Conservation (phyloP, 768 basidiomycete genomes). For the Hirschioporus abietinus region DNA sequence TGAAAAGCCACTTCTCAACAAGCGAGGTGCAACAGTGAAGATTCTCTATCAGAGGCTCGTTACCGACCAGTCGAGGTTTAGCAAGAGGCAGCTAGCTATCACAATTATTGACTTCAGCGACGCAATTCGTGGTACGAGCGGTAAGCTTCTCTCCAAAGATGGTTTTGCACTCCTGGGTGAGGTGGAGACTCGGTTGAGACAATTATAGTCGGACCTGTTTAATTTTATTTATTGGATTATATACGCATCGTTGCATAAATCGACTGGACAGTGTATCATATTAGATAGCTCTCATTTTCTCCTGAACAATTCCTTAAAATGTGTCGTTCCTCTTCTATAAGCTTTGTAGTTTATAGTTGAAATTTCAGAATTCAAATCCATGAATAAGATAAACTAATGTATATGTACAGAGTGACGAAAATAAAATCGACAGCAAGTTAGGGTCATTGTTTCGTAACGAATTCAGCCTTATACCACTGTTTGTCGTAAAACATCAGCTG, state of each 20-base stretch:
- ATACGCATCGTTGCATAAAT: conserved; percentile 2
- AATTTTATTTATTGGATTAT: not conserved
- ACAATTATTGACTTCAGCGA: conserved; percentile 69
- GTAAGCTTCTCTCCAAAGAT: conserved; percentile 74
- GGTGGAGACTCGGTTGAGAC: conserved; percentile 44
- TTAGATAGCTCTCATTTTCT: not conserved
- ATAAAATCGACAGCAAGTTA: not conserved
- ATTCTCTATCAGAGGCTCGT: conserved; percentile 51
- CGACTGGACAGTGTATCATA: conserved; percentile 1
- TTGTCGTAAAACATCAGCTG: not conserved
- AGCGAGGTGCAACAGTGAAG: conserved; percentile 36
- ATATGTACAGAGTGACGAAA: conserved; percentile 3
- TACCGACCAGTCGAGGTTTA: conserved; percentile 46
- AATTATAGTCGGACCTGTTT: not conserved
- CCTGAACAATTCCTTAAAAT: not conserved
- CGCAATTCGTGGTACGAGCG: conserved; percentile 62
- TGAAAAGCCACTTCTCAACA: conserved; percentile 22
- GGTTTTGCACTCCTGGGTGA: conserved; percentile 66
- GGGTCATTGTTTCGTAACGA: not conserved
- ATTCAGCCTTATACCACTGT: conserved; percentile 5
- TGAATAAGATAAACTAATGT: not conserved
- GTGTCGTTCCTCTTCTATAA: not conserved
- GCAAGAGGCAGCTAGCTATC: conserved; percentile 52
- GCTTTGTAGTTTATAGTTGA: not conserved
- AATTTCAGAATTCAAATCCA: not conserved